Base-by-base conservation (phyloP, 345 rosid species). In the Lepidium aucheri region DNA sequence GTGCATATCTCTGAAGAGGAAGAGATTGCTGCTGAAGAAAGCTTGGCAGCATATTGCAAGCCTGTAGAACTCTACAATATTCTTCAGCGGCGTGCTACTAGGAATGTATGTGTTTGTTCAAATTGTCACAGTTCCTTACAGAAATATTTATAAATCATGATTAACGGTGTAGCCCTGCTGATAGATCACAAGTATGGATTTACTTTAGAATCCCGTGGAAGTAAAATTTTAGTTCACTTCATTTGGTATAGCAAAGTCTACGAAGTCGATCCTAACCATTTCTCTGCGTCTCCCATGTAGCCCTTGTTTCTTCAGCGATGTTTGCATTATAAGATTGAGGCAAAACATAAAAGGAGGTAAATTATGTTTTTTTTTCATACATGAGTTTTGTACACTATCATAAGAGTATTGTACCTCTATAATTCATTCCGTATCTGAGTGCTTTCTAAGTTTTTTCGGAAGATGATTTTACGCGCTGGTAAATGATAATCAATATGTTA, bases 1-100 rank as follows among this genome's bases (percentile, higher is more conserved):
- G 26, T 74, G 81, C 91, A 61, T 83, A 78, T 89, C 73, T 84
- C 97, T 14, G 85, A 84, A 16, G 98, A 95, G 70, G 97, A 95
- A 76, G 88, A 89, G 79, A 76, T 74, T 72, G 94, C 90, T 15
- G 97, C 99, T 40, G 98, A 89, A 60, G 99, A 89, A 78, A 88
- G 96, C 73, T 77, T 89, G 16, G 77, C 84, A 1, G 62, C 76
- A 28, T 95, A 89, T 75, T 95, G 99, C 95, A 91, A 91, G 79
- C 98, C 98, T 72, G 98, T 95, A 8, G 99, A 95, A 61, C 86
- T 95, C 69, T 91, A 91, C 82, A 95, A 91, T 68, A 89, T 89
- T 63, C 87, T 95, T 63, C 98, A 91, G 64, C 89, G 99, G 7
- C 96, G 98, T 16, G 81, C 92, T 12, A 36, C 75, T n/a, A 75